Base-by-base conservation (phyloP, 148 eudicot species). In the Tetragonia tetragonoides region DNA sequence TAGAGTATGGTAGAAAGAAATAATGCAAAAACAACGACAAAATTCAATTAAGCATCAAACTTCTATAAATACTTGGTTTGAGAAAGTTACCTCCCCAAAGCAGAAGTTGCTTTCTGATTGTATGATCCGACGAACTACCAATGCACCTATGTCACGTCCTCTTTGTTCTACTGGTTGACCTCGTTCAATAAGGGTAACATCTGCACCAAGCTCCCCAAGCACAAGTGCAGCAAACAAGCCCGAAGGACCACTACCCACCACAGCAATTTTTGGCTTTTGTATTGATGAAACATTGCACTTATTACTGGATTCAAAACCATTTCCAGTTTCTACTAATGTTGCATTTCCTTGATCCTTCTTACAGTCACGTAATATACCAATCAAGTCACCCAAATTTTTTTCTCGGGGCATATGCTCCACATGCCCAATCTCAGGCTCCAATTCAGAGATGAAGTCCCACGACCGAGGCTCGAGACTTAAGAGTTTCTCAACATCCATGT, bases 51-150 rank as follows among this genome's bases (percentile, higher is more conserved):
- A 21, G n/a, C 38, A 47, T 38, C 68, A 76, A 70, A 38, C 57
- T 28, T 44, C 54, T 47, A 56, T 51, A 71, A 10, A 75, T 70
- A 81, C 62, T 74, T 68, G 78, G 70, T 70, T 80, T 62, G 69
- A 86, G 85, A 81, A 77, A 83, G 78, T 83, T 84, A 96, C 99
- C 99, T 96, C 99, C 47, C 99, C 98, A 80, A 90, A 96, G 88
- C 99, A 96, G 79, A 96, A 96, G 87, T 96, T 96, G 92, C 99
- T 93, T 73, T 96, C 99, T 75, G 84, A 69, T 79, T 96, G 95
- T 77, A 96, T 87, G 79, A 96, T 83, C 56, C 86, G 85, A 23
- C 99, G 95, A 82, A 93, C 98, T 59, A 91, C 91, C 88, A 96
- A 82, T 72, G 99, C 98, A 76, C 99, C 99, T 76, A 96, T 96